phyloP scores from a whole-genome alignment of 1,139 yeast species.

The Spathaspora sp. region DNA sequence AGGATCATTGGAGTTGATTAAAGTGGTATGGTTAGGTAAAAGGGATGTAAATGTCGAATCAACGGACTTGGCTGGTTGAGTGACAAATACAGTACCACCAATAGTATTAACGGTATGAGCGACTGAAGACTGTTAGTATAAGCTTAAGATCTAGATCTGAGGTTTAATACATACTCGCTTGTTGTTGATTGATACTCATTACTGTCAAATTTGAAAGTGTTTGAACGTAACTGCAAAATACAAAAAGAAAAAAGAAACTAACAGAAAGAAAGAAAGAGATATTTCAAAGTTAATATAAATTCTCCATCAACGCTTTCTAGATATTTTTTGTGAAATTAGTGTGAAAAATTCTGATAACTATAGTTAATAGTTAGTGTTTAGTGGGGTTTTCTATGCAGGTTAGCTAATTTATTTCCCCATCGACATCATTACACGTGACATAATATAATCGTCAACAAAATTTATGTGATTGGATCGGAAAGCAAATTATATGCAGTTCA shows the following conservation, averaged over 20 bases:
- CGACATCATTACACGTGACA: slow-evolving; percentile 23
- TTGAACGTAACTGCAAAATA: neutral
- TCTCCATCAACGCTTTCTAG: neutral
- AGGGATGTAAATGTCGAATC: slow-evolving; percentile 29
- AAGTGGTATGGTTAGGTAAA: slow-evolving; percentile 26
- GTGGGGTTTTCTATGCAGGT: slow-evolving; percentile 8
- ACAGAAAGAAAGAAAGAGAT: neutral
- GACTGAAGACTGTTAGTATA: slow-evolving; percentile 4
- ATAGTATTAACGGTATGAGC: slow-evolving; percentile 21
- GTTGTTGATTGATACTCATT: slow-evolving; percentile 16
- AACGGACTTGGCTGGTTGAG: slow-evolving; percentile 50
- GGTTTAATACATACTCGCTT: slow-evolving; percentile 16
- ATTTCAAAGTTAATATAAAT: neutral
- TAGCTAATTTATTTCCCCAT: neutral
- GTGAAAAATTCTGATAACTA: slow-evolving; percentile 2
- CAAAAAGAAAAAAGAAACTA: no score
- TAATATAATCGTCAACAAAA: slow-evolving; percentile 12
- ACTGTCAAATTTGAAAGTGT: neutral
- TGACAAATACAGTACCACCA: slow-evolving; percentile 34
- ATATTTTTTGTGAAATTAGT: neutral
- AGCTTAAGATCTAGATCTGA: no score
- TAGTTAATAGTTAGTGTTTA: neutral
- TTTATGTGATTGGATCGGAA: slow-evolving; percentile 4
- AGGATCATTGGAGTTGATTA: slow-evolving; percentile 55
- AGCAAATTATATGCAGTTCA: neutral